These are phyloP conservation scores for Truncatella angustata DNA, from an alignment of 2,329 filamentous ascomycete species.

Conservation along the genomic window DNA sequence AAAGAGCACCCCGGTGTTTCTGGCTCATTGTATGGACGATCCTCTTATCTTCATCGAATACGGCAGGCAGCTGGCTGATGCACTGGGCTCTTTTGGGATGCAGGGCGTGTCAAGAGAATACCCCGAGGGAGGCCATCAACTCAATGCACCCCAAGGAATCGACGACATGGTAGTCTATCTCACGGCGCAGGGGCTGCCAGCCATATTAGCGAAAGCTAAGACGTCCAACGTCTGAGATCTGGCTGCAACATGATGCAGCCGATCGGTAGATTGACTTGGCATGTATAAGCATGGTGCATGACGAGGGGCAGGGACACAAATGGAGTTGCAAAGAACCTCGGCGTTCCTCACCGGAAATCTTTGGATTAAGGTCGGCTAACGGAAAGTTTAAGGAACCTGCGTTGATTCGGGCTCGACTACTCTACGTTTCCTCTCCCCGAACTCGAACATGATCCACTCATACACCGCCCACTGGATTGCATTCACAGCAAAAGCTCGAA, in stretches of 20 bases:
- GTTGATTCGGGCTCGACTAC: background rate
- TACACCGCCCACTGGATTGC: conserved; percentile 92
- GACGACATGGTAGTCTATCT: conserved; percentile 39
- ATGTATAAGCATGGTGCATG: too few species aligned
- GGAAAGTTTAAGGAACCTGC: background rate
- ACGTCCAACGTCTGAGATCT: too few species aligned
- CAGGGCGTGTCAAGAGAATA: conserved; percentile 41
- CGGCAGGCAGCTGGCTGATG: conserved; percentile 33
- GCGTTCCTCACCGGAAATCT: too few species aligned
- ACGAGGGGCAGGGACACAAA: too few species aligned
- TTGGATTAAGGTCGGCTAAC: background rate
- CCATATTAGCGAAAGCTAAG: background rate
- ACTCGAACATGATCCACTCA: conserved; percentile 75
- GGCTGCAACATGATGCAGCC: too few species aligned
- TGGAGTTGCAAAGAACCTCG: too few species aligned
- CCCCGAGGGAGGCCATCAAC: conserved; percentile 40
- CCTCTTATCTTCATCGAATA: conserved; percentile 37
- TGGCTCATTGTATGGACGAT: conserved; percentile 45
- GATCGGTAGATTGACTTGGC: too few species aligned
- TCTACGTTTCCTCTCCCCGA: conserved; percentile 36
- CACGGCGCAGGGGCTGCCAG: conserved; percentile 15
- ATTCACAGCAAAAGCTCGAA: conserved; percentile 88
- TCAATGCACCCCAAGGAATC: conserved; percentile 40
- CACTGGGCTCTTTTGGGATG: conserved; percentile 34
- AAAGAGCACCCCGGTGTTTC: conserved; percentile 40